Evolutionary conservation across 1,284 basidiomycete species (phyloP).

Genomic region (Amylostereum areolatum): DNA sequence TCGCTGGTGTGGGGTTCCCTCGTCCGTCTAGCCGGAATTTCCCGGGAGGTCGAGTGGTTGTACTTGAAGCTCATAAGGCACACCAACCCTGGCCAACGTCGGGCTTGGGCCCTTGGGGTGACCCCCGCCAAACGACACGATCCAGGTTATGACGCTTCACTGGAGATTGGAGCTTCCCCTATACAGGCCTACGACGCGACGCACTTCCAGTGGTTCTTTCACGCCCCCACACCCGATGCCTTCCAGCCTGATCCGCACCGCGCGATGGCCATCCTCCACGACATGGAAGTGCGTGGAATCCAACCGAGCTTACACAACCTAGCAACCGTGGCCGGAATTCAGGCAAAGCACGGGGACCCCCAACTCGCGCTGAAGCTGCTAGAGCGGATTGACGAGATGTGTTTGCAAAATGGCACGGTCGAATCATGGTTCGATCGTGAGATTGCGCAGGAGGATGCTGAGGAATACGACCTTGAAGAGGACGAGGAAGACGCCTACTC

Average conservation of each 20-base stretch:
- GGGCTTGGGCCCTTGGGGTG: slow-evolving; percentile 6
- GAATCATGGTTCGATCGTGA: neutral
- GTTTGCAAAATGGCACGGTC: too few relatives aligned
- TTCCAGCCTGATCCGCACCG: slow-evolving; percentile 18
- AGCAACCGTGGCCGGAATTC: slow-evolving; percentile 19
- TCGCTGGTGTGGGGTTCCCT: slow-evolving; percentile 32
- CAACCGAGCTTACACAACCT: too few relatives aligned
- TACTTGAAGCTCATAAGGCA: slow-evolving; percentile 19
- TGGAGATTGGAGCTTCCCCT: neutral
- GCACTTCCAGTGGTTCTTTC: slow-evolving; percentile 12
- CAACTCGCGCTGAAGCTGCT: too few relatives aligned
- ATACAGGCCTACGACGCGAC: slow-evolving; percentile 19
- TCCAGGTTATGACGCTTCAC: too few relatives aligned
- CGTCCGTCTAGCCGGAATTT: slow-evolving; percentile 10
- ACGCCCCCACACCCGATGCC: too few relatives aligned
- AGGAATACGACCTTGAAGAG: neutral
- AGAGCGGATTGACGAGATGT: too few relatives aligned
- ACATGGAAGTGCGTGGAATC: too few relatives aligned
- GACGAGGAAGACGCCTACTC: neutral
- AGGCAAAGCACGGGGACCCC: slow-evolving; percentile 15
- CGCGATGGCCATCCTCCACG: too few relatives aligned
- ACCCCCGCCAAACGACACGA: neutral
- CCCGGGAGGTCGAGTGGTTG: slow-evolving; percentile 15
- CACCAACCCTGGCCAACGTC: too few relatives aligned
- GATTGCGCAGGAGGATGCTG: neutral